Base-by-base conservation (phyloP, 106 monocot genomes). In the Dioscorea zingiberensis region DNA sequence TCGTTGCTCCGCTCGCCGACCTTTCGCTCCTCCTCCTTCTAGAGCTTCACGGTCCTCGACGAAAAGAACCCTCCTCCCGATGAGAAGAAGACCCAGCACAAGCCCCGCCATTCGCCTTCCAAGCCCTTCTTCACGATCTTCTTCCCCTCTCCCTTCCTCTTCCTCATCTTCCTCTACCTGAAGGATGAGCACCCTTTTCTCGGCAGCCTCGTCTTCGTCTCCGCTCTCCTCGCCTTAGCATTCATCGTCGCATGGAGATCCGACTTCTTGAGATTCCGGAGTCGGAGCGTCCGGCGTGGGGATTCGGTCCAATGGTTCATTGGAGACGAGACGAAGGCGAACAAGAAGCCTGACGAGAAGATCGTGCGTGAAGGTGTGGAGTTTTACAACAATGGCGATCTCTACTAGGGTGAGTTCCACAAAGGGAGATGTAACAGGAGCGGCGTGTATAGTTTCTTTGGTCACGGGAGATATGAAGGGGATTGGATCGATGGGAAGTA, bases 261-360 rank as follows among this genome's bases (percentile, higher is more conserved):
- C 4, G 14, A 30, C 15, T 21, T 55, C 15, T 57, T 44, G n/a
- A 15, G 55, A 17, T 10, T 38, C 45, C 59, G 17, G 5, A 13
- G 29, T 56, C 48, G 59, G 8, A 47, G 58, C 27, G 25, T 48
- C 13, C 45, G 55, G 11, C 46, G 59, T n/a, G 23, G 49, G 16
- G 66, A 48, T 1, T 72, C 77, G 22, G 82, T 86, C 13, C 71
- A 82, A 47, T 86, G 86, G 86, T 86, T 82, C 73, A 86, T 86
- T 55, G 86, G 86, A 27, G 81, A 82, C 27, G 68, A 59, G 7
- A 55, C 44, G 11, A 45, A 55, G 73, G 67, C 62, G 58, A 63
- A 23, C 59, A 18, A 21, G 25, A 46, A 32, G 71, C 66, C 46
- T 30, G 59, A 26, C 2, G 57, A 28, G 29, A 63, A 22, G 72